These are phyloP conservation scores for Sporisorium iseilematis-ciliati DNA, from an alignment of 1,284 basidiomycete species.

Conservation along the genomic window DNA sequence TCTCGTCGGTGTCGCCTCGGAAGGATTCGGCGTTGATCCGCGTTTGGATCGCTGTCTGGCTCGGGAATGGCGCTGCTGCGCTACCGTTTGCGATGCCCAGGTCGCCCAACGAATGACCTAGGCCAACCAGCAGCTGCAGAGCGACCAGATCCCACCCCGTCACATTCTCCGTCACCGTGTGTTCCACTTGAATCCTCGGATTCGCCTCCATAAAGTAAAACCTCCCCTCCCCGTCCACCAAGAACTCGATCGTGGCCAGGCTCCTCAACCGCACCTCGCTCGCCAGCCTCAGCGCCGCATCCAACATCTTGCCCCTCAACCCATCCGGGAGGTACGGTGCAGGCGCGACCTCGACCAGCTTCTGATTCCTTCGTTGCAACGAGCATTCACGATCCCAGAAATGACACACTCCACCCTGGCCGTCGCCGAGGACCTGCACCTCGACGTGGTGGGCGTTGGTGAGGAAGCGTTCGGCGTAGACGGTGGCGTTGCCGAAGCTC, in stretches of 20 bases:
- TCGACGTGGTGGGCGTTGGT: conserved; percentile 46
- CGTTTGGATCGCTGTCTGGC: conserved; percentile 28
- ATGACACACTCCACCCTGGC: conserved; percentile 24
- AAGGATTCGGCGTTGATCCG: conserved; percentile 53
- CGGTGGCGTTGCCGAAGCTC: conserved; percentile 34
- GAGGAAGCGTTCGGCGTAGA: conserved; percentile 47
- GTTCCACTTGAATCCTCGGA: conserved; percentile 56
- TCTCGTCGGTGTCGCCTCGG: conserved; percentile 19
- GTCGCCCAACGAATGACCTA: conserved; percentile 22
- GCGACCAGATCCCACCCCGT: conserved; percentile 36
- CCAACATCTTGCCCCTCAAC: conserved; percentile 17
- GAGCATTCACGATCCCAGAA: conserved; percentile 54
- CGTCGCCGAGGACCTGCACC: conserved; percentile 53
- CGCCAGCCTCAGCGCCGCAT: conserved; percentile 21
- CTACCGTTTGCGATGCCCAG: conserved; percentile 9
- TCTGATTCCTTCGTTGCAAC: conserved; percentile 48
- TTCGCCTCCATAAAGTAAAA: conserved; percentile 58
- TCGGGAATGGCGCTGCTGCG: conserved; percentile 9
- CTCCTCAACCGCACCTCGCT: conserved; percentile 16
- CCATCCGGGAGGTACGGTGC: conserved; percentile 6
- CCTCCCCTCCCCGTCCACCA: conserved; percentile 20
- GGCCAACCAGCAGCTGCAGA: conserved; percentile 31
- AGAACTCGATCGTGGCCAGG: conserved; percentile 50
- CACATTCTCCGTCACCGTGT: conserved; percentile 50
- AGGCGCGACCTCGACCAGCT: conserved; percentile 54